These are phyloP conservation scores for Mucor velutinosus DNA, from an alignment of 371 early-diverging fungal species.

Conservation along the genomic window DNA sequence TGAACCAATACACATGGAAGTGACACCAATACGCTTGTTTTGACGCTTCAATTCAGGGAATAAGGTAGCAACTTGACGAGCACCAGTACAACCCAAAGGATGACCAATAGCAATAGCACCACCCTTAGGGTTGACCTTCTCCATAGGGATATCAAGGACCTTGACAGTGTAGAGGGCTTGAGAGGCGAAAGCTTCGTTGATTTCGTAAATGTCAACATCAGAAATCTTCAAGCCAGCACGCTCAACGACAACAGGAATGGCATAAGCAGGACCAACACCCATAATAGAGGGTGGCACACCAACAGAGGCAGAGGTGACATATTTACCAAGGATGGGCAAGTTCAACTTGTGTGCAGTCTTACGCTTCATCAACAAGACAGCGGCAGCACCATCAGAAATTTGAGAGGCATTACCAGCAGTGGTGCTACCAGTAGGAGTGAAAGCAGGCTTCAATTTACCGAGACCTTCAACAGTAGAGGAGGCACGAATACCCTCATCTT, in stretches of 20 bases:
- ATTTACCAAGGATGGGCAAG: conserved; percentile 87
- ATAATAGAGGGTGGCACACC: conserved; percentile 92
- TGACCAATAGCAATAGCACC: conserved; percentile 83
- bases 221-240: conserved; percentile 79
- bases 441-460: conserved; percentile 90
- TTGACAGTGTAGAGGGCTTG: conserved; percentile 95
- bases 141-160: conserved; percentile 78
- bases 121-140: conserved; percentile 98
- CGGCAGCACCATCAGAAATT: conserved; percentile 98
- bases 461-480: conserved; percentile 78
- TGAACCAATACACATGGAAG: conserved; percentile 95
- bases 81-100: conserved; percentile 91
- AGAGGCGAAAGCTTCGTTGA: conserved; percentile 99
- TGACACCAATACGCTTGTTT: conserved; percentile 84
- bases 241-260: conserved; percentile 90
- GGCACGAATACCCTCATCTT: conserved; percentile 95
- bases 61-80: conserved; percentile 95
- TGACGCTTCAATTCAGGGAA: conserved; percentile 91
- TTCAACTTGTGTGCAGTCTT: conserved; percentile 87
- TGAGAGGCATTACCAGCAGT: conserved; percentile 99
- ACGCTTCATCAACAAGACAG: conserved; percentile 95
- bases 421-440: conserved; percentile 78
- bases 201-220: conserved; percentile 83
- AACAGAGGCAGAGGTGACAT: conserved; percentile 86
- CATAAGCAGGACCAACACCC: conserved; percentile 97